Conservation (phyloP, 257 asterid genomes). For the Solanum phureja region DNA sequence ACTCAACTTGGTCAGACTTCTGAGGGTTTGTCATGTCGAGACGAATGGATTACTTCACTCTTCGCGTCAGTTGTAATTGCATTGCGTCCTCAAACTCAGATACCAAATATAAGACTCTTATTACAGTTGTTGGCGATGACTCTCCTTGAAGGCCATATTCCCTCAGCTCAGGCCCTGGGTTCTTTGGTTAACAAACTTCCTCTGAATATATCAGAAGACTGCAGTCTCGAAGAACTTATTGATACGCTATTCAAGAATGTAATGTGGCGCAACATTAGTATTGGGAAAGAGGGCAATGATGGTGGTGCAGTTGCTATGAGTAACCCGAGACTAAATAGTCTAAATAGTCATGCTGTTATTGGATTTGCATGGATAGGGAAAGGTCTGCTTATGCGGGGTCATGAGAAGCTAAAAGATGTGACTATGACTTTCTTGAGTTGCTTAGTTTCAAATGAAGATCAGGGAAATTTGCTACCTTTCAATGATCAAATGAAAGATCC, state of each 20-base stretch:
- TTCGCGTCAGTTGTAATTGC: slow-evolving; percentile 75
- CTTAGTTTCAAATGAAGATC: slow-evolving; percentile 30
- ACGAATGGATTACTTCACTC: slow-evolving; percentile 60
- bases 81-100: slow-evolving; percentile 55
- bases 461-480: slow-evolving; percentile 16
- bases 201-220: slow-evolving; percentile 28
- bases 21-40: slow-evolving; percentile 24
- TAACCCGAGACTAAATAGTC: slow-evolving; percentile 25
- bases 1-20: slow-evolving; percentile 8
- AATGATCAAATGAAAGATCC: slow-evolving; percentile 17
- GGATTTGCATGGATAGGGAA: slow-evolving; percentile 97
- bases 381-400: slow-evolving; percentile 95
- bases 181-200: slow-evolving; percentile 89
- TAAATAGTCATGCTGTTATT: slow-evolving; percentile 30
- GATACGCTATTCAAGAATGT: slow-evolving; percentile 35
- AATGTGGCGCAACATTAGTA: slow-evolving; percentile 17
- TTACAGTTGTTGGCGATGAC: slow-evolving; percentile 42
- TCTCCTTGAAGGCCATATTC: slow-evolving; percentile 62
- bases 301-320: slow-evolving; percentile 25
- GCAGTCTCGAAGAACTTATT: slow-evolving; percentile 50
- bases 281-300: slow-evolving; percentile 18
- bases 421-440: slow-evolving; percentile 53
- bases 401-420: slow-evolving; percentile 69
- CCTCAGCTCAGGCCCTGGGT: slow-evolving; percentile 95
- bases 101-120: slow-evolving; percentile 46